These are phyloP conservation scores for Flaveria floridana DNA, from an alignment of 140 eudicot genomes.

Conservation along the genomic window DNA sequence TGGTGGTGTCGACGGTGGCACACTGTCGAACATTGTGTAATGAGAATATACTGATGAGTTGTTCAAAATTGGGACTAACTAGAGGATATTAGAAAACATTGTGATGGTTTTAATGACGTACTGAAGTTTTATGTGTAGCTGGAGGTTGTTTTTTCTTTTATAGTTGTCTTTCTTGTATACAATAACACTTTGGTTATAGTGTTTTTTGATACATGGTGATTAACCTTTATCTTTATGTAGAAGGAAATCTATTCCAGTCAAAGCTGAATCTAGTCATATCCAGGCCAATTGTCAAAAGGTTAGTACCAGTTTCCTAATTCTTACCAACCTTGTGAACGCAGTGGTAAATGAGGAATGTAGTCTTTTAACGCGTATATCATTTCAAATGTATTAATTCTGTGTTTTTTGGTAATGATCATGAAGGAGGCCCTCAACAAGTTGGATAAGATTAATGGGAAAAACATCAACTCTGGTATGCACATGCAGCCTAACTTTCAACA, in stretches of 20 bases:
- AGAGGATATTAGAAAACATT: slow-evolving; percentile 9
- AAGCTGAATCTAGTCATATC: slow-evolving; percentile 30
- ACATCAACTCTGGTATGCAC: slow-evolving; percentile 41
- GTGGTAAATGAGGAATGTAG: slow-evolving; percentile 11
- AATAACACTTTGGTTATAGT: slow-evolving; percentile 1
- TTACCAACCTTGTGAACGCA: slow-evolving; percentile 4
- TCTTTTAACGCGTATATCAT: background rate
- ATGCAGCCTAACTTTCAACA: background rate
- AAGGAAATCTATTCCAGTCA: slow-evolving; percentile 40
- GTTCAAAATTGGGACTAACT: background rate
- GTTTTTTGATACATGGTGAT: background rate
- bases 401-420: background rate
- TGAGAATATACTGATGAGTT: background rate
- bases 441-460: slow-evolving; percentile 46
- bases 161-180: background rate
- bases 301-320: slow-evolving; percentile 25
- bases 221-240: slow-evolving; percentile 28
- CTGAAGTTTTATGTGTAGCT: background rate
- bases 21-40: background rate
- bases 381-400: slow-evolving; percentile 3
- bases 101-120: background rate
- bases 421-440: slow-evolving; percentile 41
- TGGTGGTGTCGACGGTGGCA: background rate
- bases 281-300: slow-evolving; percentile 46
- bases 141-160: slow-evolving; percentile 9